phyloP scores from a whole-genome alignment of 1,284 basidiomycete species.

The Blastosporella zonata region DNA sequence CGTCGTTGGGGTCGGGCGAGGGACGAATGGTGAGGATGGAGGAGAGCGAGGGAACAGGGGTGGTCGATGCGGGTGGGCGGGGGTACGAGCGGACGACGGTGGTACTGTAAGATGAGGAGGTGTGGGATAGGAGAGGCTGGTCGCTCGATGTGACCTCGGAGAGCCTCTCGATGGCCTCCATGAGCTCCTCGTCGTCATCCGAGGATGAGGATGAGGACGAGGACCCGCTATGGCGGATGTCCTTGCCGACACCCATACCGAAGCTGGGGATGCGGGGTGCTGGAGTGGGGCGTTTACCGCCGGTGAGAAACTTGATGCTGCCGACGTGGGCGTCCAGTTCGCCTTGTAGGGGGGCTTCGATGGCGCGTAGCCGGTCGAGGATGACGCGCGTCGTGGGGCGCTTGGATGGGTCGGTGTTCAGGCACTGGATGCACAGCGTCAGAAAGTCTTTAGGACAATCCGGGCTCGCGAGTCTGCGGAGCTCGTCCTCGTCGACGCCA shows the following conservation, averaged over 20 bases:
- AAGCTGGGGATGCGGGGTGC: slow-evolving; percentile 85
- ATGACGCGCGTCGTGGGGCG: slow-evolving; percentile 81
- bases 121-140: slow-evolving; percentile 54
- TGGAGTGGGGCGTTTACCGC: slow-evolving; percentile 51
- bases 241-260: slow-evolving; percentile 67
- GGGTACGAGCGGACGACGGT: slow-evolving; percentile 57
- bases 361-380: slow-evolving; percentile 68
- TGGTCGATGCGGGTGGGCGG: slow-evolving; percentile 31
- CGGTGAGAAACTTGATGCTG: slow-evolving; percentile 77
- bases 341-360: slow-evolving; percentile 72
- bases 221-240: slow-evolving; percentile 37
- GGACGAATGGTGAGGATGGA: slow-evolving; percentile 72
- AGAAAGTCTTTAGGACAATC: slow-evolving; percentile 83
- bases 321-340: slow-evolving; percentile 75
- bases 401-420: slow-evolving; percentile 59
- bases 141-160: slow-evolving; percentile 41
- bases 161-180: slow-evolving; percentile 60
- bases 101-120: slow-evolving; percentile 55
- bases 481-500: slow-evolving; percentile 75
- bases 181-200: slow-evolving; percentile 72
- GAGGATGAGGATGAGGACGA: slow-evolving; percentile 29
- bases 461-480: slow-evolving; percentile 63
- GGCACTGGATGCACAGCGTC: slow-evolving; percentile 77
- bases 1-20: slow-evolving; percentile 45
- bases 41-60: slow-evolving; percentile 56